Evolutionary conservation across 768 basidiomycete species (phyloP), one percentile per base, ranked within the genome.

Genomic region (Mycena epipterygia): DNA sequence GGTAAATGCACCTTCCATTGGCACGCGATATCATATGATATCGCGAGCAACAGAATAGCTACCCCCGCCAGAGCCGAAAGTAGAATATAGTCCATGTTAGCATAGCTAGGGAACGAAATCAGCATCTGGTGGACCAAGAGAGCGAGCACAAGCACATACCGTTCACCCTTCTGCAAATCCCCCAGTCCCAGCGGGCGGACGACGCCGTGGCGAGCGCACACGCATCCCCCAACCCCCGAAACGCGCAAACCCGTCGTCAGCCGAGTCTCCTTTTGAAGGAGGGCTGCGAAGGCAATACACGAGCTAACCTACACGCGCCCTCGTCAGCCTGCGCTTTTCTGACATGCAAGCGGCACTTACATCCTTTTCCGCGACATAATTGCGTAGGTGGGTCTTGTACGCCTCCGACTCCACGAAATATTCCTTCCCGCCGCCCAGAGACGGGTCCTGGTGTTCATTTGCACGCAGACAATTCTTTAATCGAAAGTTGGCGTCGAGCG

Each of bases 1-100:
- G 12, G 21, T 1, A 67, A 30, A 13, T 65, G 39, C 0, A 69
- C 39, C 14, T 68, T 30, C 53, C 71, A 79, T 37, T 79, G 76
- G 57, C 79, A 79, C 5, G 71, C 76, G 16, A 79, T 78, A 55
- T 79, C 76, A 46, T 79, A 79, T 0, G 73, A 74, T 3, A 75
- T 29, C 0, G 42, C 23, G 0, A 74, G 17, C 13, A 11, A 21
- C 25, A 61, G 23, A 1, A 72, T 21, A 0, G 19, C 21, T 1
- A 67, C 49, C 4, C 63, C 64, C 5, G 29, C 8, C 13, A 78
- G n/a, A 1, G 66, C 39, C 0, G 70, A 72, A 6, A 73, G 62
- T 0, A 79, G 59, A 3, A 79, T 72, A 35, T 68, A 79, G 39
- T 79, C 78, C 70, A 77, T 77, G 37, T 77, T 78, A 0, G 72